Evolutionary conservation across 78 protist genomes (phyloP).

Genomic region (Dictyostelium brefeldianum): DNA sequence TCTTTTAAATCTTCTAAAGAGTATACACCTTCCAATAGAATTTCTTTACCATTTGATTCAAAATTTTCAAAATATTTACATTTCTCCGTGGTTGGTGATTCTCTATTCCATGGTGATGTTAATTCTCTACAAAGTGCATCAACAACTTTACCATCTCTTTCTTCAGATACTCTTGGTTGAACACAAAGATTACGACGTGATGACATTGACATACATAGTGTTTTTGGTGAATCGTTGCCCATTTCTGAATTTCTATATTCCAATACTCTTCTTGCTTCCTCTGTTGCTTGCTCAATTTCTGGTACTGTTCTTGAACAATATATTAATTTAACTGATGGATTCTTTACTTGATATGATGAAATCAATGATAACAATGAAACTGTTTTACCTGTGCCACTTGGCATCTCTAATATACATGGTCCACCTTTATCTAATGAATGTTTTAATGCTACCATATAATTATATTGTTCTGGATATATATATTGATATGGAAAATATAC

Average conservation of each 20-base stretch:
- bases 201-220: conserved; percentile 90
- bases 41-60: conserved; percentile 54
- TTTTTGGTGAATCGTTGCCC: conserved; percentile 69
- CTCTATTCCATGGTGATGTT: conserved; percentile 92
- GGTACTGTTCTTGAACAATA: conserved; percentile 99
- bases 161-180: conserved; percentile 84
- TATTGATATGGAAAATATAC: conserved; percentile 97
- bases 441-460: conserved; percentile 97
- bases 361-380: conserved; percentile 94
- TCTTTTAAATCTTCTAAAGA: conserved; percentile 91
- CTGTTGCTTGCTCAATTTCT: conserved; percentile 94
- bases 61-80: conserved; percentile 85
- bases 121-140: conserved; percentile 88
- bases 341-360: conserved; percentile 86
- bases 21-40: conserved; percentile 89
- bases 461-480: conserved; percentile 98
- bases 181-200: conserved; percentile 94
- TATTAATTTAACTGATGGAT: conserved; percentile 80
- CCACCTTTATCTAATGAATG: conserved; percentile 91
- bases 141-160: conserved; percentile 51
- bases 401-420: conserved; percentile 98
- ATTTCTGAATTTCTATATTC: conserved; percentile 53
- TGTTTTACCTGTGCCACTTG: conserved; percentile 99
- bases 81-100: conserved; percentile 11
- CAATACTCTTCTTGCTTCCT: conserved; percentile 90